Evolutionary conservation across 2,329 filamentous ascomycete species (phyloP), one percentile per base, ranked within the genome.

Genomic region (Exserohilum turcica): DNA sequence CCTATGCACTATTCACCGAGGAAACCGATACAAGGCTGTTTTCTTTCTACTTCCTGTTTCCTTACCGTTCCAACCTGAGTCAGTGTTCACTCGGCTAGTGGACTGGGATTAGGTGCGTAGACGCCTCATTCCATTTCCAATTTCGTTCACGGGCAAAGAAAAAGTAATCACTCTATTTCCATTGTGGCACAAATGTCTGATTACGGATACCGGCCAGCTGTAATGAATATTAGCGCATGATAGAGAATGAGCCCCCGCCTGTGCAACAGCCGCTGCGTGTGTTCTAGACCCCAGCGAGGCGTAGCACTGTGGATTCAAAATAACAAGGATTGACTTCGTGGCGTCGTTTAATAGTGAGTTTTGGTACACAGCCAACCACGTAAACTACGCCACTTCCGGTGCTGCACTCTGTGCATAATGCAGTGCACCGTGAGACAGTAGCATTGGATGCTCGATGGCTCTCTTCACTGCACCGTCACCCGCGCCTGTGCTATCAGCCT

Each of bases 261-360:
- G 21, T 18, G 13, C 10, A 8, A 18, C n/a, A 12, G 24, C 35
- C 16, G 12, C 24, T 15, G 16, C n/a, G 12, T 18, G 19, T 19
- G 24, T 39, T 28, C 44, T 36, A 40, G 53, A 49, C 53, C 53
- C 53, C 49, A 48, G 27, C n/a, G 45, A n/a, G 45, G 42, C 45
- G 27, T 36, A 24, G 21, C 19, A 33, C 27, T 15, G 12, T 45
- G 12, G 6, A 39, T 52, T 47, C 48, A 16, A 24, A 43, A 47
- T 5, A 32, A 27, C 33, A 38, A 31, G 24, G 9, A 5, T 29
- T 1, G 29, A 5, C 38, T 21, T 42, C 37, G 31, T 15, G 43
- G 43, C 49, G 49, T n/a, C 31, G 19, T 42, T 18, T 7, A 59
- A 48, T 59, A 56, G 48, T 21, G 47, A 44, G 53, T 12, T 56